Evolutionary conservation across 805 yeast genomes (phyloP), one percentile per base, ranked within the genome.

Genomic region (Saccharomycopsis guyanensis): DNA sequence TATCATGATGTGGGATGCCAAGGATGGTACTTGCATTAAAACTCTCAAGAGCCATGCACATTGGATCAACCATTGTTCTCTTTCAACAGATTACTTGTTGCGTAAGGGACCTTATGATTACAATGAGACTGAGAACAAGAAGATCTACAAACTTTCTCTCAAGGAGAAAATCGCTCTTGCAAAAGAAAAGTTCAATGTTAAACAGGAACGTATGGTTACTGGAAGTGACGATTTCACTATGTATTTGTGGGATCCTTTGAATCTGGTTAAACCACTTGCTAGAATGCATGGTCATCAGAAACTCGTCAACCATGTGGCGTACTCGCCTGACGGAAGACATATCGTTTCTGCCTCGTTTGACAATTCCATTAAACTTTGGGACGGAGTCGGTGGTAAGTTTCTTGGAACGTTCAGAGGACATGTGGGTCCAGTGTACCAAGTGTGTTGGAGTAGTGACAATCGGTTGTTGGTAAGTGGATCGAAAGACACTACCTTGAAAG

Each of bases 221-320:
- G 97, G 97, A 10, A 78, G 89, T 61, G 98, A 93, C 61, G 98
- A 93, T 66, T 91, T 91, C 66, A 93, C 98, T 22, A 93, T 93
- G 97, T 93, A 83, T 56, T 65, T 93, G 51, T 93, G 98, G 98
- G 94, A 89, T 57, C 97, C 97, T 16, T 64, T 79, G 42, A 82
- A 78, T 60, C 68, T 82, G 1, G 70, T 73, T 33, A 93, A 89
- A 61, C 98, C 98, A 1, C 63, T 93, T 4, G 80, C 88, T 46
- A 76, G 98, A 59, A 84, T 93, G 93, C 88, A 96, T 1, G 98
- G 98, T 23, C 98, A 93, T 64, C 98, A 93, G 61, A 93, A 93
- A 64, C 71, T 91, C 24, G 97, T 93, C 18, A 93, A 93, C 59
- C 97, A 91, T 62, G 98, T 93, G 10, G 80, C 87, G 12, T 93